phyloP scores from a whole-genome alignment of 2,329 filamentous ascomycete species.

The Diaporthe sp. region DNA sequence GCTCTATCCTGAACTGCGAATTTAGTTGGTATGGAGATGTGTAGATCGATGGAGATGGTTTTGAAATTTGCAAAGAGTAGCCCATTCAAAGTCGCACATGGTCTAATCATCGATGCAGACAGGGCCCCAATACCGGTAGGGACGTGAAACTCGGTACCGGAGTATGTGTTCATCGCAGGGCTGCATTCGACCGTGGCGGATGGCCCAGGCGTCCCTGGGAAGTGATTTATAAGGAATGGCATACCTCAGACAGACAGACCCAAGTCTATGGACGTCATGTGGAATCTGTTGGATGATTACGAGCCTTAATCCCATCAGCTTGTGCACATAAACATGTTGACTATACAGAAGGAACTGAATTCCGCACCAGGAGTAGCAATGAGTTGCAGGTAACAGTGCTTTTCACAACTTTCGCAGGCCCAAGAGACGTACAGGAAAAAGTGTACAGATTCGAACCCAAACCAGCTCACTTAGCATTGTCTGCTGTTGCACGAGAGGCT shows the following conservation, averaged over 20 bases:
- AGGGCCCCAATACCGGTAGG: background rate
- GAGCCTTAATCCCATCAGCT: no score
- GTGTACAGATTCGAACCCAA: background rate
- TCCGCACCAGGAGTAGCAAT: no score
- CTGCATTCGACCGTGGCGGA: background rate
- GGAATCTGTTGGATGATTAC: no score
- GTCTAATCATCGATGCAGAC: background rate
- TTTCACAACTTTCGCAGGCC: no score
- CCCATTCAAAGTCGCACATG: background rate
- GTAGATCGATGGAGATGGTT: background rate
- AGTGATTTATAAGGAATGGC: background rate
- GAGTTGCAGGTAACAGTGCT: background rate
- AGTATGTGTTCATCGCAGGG: background rate
- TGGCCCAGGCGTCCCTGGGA: background rate
- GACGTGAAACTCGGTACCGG: slow-evolving; percentile 1
- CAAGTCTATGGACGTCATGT: background rate
- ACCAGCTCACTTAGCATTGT: background rate
- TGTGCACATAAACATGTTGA: no score
- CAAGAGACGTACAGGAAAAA: background rate
- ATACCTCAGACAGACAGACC: background rate
- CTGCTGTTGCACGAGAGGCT: no score
- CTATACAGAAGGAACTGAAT: no score
- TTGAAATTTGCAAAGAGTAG: background rate
- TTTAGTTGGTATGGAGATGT: background rate
- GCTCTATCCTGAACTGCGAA: no score